Evolutionary conservation across 1,284 basidiomycete species (phyloP).

Genomic region (Microstroma glucosiphilum): DNA sequence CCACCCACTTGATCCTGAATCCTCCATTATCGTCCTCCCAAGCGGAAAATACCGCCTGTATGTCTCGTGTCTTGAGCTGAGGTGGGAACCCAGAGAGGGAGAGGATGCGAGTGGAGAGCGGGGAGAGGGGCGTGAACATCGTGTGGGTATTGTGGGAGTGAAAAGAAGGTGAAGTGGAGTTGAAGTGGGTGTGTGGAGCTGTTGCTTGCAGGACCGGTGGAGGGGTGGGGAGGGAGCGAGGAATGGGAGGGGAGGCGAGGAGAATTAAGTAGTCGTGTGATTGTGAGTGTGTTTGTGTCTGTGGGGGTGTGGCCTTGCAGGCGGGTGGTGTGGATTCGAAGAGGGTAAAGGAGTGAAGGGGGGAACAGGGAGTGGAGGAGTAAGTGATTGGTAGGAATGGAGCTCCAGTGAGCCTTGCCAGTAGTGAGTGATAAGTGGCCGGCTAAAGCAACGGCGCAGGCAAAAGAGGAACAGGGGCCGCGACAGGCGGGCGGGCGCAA

Average conservation of each 20-base stretch:
- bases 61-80: conserved; percentile 93
- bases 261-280: too few relatives aligned
- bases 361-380: not conserved
- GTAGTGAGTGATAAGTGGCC: too few relatives aligned
- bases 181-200: too few relatives aligned
- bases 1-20: conserved; percentile 98
- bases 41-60: conserved; percentile 80
- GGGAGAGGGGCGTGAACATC: conserved; percentile 43
- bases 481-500: too few relatives aligned
- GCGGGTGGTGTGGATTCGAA: too few relatives aligned
- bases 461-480: too few relatives aligned
- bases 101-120: conserved; percentile 90
- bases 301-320: not conserved
- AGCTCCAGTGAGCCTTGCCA: too few relatives aligned
- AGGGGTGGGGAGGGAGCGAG: not conserved
- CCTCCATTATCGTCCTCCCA: conserved; percentile 82
- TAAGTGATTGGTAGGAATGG: too few relatives aligned
- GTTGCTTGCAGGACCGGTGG: not conserved
- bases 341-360: not conserved
- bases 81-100: conserved; percentile 83
- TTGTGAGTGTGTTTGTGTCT: too few relatives aligned
- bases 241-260: not conserved
- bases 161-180: not conserved
- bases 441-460: too few relatives aligned
- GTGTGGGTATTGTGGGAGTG: not conserved